Percentiles rank a stretch among this genome's conserved stretches.
These are phyloP conservation scores for Pittosporum tobira DNA, from an alignment of 129 eudicot species.

Conservation along the genomic window DNA sequence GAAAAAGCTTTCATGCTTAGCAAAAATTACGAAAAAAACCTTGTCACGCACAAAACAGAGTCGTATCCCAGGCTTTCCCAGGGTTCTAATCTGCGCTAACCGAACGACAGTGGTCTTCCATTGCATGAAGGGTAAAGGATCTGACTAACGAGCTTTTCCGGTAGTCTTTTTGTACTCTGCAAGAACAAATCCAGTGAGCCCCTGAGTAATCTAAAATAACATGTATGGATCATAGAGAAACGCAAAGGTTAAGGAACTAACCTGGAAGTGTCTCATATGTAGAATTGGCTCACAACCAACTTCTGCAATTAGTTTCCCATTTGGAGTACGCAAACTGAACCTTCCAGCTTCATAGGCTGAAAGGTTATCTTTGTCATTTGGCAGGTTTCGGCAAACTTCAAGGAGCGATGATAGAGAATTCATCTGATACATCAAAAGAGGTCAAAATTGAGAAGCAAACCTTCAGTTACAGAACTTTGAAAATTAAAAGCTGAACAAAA, in stretches of 20 bases:
- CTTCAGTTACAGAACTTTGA: not conserved
- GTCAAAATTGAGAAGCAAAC: not conserved
- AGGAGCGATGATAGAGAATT: constrained; percentile 78
- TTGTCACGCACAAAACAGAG: not conserved
- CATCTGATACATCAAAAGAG: constrained; percentile 46
- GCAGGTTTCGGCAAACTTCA: constrained; percentile 61
- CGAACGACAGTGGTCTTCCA: constrained; percentile 5
- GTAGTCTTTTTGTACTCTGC: constrained; percentile 70
- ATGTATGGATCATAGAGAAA: not conserved
- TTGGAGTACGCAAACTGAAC: constrained; percentile 58
- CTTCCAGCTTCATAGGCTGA: constrained; percentile 71
- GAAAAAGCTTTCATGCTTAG: too few species aligned
- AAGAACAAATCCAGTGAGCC: not conserved
- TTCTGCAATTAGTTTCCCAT: constrained; percentile 77
- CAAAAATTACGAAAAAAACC: too few species aligned
- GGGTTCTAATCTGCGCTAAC: not conserved
- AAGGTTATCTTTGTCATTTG: constrained; percentile 36
- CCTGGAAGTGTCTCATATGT: constrained; percentile 98
- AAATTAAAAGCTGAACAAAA: not conserved
- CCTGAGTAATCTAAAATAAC: not conserved
- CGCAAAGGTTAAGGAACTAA: constrained; percentile 9
- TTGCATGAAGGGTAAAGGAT: constrained; percentile 28
- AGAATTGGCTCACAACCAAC: constrained; percentile 95
- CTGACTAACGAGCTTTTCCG: constrained; percentile 62
- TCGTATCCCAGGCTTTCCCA: not conserved